Evolutionary conservation across 2,329 filamentous ascomycete genomes (phyloP), one percentile per base, ranked within the genome.

Genomic region (Reticulascus tulasneorum): DNA sequence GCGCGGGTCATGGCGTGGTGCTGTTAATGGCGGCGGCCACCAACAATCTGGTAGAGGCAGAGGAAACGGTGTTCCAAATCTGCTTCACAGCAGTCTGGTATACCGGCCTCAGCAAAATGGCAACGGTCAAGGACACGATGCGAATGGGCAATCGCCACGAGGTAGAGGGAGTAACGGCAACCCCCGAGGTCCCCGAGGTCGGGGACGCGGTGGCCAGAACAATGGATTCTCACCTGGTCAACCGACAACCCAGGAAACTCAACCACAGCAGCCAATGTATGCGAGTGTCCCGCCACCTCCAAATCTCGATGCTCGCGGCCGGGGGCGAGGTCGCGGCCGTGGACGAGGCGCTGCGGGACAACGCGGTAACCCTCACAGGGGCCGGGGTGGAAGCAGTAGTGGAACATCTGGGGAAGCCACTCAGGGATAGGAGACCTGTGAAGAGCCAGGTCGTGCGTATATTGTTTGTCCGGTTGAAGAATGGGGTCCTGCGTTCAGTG

Each of bases 241-340:
- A n/a, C n/a, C n/a, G n/a, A n/a, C n/a, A n/a, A n/a, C n/a, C n/a
- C n/a, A n/a, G n/a, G n/a, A n/a, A n/a, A 56, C 20, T 27, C 26
- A 33, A 27, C 30, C 31, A 10, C 40, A 42, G 33, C 40, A 40
- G 29, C 29, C 29, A 18, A 36, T 55, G 22, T 82, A 77, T 49
- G 70, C 69, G 39, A 71, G 71, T 12, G 74, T 82, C 7, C 77
- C 78, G 20, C 82, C 82, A 16, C 82, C 82, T 2, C 58, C 73
- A 2, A 71, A 55, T 27, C 59, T 84, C 10, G 71, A 82, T 44
- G 50, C 62, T 16, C 62, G 62, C 19, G 58, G 66, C 21, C 52
- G 61, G 24, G 60, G 63, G 5, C 60, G 63, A 21, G 60, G 64
- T 8, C 59, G 63, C 36, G 61, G 61, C 10, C 33, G 33, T 15